Conservation (phyloP, 73 alveolate species). For the Tetrahymena malaccensis region DNA sequence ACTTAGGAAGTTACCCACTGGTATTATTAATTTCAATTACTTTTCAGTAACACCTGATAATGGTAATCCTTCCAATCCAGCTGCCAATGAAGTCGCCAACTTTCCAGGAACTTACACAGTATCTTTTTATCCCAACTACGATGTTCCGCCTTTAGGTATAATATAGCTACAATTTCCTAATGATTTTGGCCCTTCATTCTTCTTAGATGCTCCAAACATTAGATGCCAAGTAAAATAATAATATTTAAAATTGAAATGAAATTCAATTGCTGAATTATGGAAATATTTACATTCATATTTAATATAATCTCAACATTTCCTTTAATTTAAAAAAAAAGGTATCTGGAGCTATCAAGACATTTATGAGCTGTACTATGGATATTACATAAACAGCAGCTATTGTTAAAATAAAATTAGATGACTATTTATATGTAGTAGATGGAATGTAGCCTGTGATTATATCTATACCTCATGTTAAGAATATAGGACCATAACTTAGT, state of each 20-base stretch:
- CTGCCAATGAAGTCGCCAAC: not conserved
- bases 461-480: slow-evolving; percentile 11
- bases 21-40: slow-evolving; percentile 18
- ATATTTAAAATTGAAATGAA: not conserved
- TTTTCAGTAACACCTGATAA: slow-evolving; percentile 34
- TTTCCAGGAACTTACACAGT: slow-evolving; percentile 32
- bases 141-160: slow-evolving; percentile 7
- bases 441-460: slow-evolving; percentile 40
- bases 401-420: slow-evolving; percentile 3
- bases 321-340: not conserved
- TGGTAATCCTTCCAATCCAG: slow-evolving; percentile 27
- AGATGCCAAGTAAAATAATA: not conserved
- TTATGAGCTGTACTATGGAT: not conserved
- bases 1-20: not conserved
- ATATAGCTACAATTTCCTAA: slow-evolving; percentile 8
- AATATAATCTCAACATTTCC: not conserved
- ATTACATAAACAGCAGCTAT: not conserved
- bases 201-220: not conserved
- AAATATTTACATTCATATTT: not conserved
- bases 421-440: slow-evolving; percentile 15
- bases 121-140: slow-evolving; percentile 19
- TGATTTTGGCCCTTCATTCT: not conserved
- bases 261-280: not conserved
- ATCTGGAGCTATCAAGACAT: slow-evolving; percentile 18
- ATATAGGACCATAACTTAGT: slow-evolving; percentile 11